These are phyloP conservation scores for Ormosia emarginata DNA, from an alignment of 306 rosid genomes.

Conservation along the genomic window DNA sequence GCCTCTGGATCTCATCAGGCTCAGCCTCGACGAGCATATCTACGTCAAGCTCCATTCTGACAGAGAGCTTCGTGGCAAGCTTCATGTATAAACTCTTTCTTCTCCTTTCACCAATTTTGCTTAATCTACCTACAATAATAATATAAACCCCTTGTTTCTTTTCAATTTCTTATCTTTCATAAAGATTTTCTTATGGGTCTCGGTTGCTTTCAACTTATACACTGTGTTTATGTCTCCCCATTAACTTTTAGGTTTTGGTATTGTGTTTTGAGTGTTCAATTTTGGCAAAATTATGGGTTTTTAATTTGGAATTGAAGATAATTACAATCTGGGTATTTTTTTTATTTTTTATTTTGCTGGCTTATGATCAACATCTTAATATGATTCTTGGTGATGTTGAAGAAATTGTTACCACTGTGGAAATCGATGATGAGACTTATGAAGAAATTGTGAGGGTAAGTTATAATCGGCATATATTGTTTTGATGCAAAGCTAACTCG, in stretches of 20 bases:
- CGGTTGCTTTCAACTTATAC: background rate
- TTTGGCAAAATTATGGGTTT: background rate
- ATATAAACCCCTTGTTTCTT: no score
- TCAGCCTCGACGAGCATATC: conserved; percentile 98
- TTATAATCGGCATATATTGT: background rate
- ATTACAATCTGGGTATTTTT: background rate
- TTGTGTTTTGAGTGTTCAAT: background rate
- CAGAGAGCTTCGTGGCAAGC: conserved; percentile 97
- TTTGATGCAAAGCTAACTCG: background rate
- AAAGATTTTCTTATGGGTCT: background rate
- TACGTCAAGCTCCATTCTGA: conserved; percentile 97
- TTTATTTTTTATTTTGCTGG: conserved; percentile 50
- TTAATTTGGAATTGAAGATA: background rate
- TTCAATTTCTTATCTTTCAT: background rate
- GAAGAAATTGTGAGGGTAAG: conserved; percentile 99
- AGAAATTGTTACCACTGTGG: conserved; percentile 86
- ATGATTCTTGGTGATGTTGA: conserved; percentile 99
- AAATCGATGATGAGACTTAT: conserved; percentile 94
- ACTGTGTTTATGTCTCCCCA: background rate
- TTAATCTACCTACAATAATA: no score
- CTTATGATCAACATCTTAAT: conserved; percentile 97
- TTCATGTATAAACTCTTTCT: conserved; percentile 48
- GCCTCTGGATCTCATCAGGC: conserved; percentile 97
- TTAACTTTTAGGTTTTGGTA: background rate
- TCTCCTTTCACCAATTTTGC: background rate